These are phyloP conservation scores for Myxozyma lipomycoides DNA, from an alignment of 805 yeast genomes.

Conservation along the genomic window DNA sequence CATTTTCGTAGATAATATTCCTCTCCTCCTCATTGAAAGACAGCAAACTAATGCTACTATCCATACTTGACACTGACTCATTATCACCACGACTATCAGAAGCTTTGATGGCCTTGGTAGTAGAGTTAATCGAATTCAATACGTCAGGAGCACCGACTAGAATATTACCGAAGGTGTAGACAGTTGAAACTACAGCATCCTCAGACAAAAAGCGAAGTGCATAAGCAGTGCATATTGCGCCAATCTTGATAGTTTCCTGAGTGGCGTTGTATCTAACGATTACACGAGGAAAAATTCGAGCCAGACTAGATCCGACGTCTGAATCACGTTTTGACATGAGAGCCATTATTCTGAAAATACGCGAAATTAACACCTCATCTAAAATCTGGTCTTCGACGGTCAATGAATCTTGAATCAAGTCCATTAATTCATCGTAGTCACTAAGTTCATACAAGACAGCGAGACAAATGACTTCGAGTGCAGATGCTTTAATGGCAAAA, in stretches of 20 bases:
- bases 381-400: constrained; percentile 51
- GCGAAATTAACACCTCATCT: constrained; percentile 49
- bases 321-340: constrained; percentile 43
- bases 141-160: constrained; percentile 40
- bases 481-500: constrained; percentile 50
- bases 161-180: constrained; percentile 77
- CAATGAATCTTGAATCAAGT: constrained; percentile 50
- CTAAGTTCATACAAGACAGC: constrained; percentile 49
- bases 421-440: constrained; percentile 44
- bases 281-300: constrained; percentile 43
- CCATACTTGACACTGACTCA: constrained; percentile 18
- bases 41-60: constrained; percentile 15
- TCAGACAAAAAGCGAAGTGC: constrained; percentile 69
- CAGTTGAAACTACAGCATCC: constrained; percentile 76
- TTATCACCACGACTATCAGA: not conserved
- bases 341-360: constrained; percentile 53
- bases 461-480: constrained; percentile 58
- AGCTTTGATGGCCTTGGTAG: not conserved
- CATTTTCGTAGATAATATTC: constrained; percentile 51
- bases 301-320: constrained; percentile 35
- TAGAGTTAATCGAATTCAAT: constrained; percentile 1
- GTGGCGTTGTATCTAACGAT: constrained; percentile 48
- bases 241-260: constrained; percentile 46
- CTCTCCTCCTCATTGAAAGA: constrained; percentile 19
- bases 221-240: constrained; percentile 57